Base-by-base conservation (phyloP, 805 yeast genomes). In the Wickerhamomyces pijperi region DNA sequence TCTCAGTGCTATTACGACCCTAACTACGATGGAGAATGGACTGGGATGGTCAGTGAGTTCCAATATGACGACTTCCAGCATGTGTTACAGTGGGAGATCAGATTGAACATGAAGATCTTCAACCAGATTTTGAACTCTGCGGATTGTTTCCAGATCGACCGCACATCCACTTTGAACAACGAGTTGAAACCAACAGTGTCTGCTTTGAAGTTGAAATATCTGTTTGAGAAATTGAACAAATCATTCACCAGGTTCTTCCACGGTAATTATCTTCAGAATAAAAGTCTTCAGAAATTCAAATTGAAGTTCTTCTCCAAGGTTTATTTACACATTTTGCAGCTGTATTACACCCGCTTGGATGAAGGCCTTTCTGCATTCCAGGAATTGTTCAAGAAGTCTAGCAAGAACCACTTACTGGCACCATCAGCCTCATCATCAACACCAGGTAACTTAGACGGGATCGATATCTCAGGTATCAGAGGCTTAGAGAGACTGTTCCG, bases 81-180 rank as follows among this genome's bases (percentile, higher is more conserved):
- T 15, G 70, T 80, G 78, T 55, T 76, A 2, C 55, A 56, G 7
- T 62, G 70, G 46, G 81, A 76, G 47, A 51, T 60, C 6, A 60
- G 63, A 20, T 52, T 68, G 25, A 71, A 77, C 4, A 50, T 53
- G 13, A 61, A 60, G 32, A 66, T 76, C 44, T 71, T 67, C 38
- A 55, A 58, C 4, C 68, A 65, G 31, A 66, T 76, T 7, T 51
- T 70, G 3, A 54, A 57, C 2, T 47, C 63, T 0, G 40, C 51
- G 2, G 64, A 70, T 42, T 68, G 73, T 4, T 64, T 68, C 41
- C 63, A 60, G 11, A 64, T 76, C 18, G 72, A 76, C 39, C 56
- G 55, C 36, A 73, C 73, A 39, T 63, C 62, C 17, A 60, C 54
- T 28, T 41, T 38, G 12, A 32, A 28, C 12, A 43, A 42, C 8